Base-by-base conservation (phyloP, 208 protist genomes). In the Trypanosoma brucei region DNA sequence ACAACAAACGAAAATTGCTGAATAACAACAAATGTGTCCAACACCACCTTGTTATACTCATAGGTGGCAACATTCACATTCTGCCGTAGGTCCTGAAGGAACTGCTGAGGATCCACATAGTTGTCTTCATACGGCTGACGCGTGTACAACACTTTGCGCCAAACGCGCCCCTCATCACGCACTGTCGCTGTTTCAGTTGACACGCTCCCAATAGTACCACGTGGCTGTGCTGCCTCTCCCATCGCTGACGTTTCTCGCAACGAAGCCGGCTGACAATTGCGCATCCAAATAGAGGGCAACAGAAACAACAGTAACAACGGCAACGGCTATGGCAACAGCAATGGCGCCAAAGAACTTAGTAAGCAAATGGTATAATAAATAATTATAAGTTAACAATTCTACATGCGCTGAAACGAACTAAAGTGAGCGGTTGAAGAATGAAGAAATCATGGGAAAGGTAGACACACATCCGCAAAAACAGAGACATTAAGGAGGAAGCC, bases 71-170 rank as follows among this genome's bases (percentile, higher is more conserved):
- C 66, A 54, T 93, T 84, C 33, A 81, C 79, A 76, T 96, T 96
- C 37, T 87, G 50, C 14, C 78, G 62, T 62, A 96, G 68, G 44
- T 92, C 84, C 69, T 82, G 66, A 59, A 94, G 65, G 61, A 96
- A 96, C 59, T 86, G 77, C 3, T 69, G 52, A 0, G 78, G 79
- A 63, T 96, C 91, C 0, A 95, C 87, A 62, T 93, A 96, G 72
- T 93, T 96, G 63, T 96, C 91, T 62, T 94, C 91, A 46, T 90
- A 94, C 7, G 84, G 84, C 70, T 93, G 88, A 34, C 70, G 68
- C 46, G 92, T 81, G 55, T 93, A 96, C 30, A 96, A 73, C 42
- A 92, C 76, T 57, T 90, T 93, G 42, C 79, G 76, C 88, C 91
- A 96, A 9, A 46, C 63, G 31, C 53, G 56, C 14, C 35, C 31